These are phyloP conservation scores for Cladophialophora chaetospira DNA, from an alignment of 2,329 filamentous ascomycete species.

Conservation along the genomic window DNA sequence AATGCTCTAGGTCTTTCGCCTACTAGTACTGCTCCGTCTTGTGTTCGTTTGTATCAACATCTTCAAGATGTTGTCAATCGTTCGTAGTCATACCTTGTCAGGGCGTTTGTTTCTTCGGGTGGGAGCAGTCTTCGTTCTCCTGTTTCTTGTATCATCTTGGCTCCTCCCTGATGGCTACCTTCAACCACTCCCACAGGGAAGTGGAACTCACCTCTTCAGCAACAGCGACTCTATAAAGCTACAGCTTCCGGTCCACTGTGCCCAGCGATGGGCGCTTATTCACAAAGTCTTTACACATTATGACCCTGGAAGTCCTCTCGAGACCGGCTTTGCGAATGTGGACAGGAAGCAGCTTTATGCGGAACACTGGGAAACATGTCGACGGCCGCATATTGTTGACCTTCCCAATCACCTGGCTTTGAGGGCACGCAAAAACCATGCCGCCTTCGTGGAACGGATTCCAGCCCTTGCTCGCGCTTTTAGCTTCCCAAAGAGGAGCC, in stretches of 20 bases:
- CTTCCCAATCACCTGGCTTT: not conserved
- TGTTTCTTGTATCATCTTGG: not conserved
- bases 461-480: conserved; percentile 36
- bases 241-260: not conserved
- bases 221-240: not conserved
- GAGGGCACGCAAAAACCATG: conserved; percentile 37
- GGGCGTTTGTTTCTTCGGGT: not conserved
- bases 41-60: no score
- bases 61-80: not conserved
- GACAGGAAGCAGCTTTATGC: not conserved
- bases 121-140: not conserved
- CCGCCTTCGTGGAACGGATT: conserved; percentile 83
- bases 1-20: not conserved
- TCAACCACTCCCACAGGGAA: not conserved
- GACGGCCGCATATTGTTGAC: conserved; percentile 16
- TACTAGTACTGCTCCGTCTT: not conserved
- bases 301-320: not conserved
- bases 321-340: not conserved
- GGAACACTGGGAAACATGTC: not conserved
- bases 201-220: not conserved
- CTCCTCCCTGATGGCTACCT: not conserved
- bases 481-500: conserved; percentile 11
- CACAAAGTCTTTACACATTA: not conserved
- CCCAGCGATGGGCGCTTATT: not conserved
- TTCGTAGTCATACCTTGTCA: not conserved